Base-by-base conservation (phyloP, 2,329 filamentous ascomycete genomes). In the Penicillium sclerotiorum region DNA sequence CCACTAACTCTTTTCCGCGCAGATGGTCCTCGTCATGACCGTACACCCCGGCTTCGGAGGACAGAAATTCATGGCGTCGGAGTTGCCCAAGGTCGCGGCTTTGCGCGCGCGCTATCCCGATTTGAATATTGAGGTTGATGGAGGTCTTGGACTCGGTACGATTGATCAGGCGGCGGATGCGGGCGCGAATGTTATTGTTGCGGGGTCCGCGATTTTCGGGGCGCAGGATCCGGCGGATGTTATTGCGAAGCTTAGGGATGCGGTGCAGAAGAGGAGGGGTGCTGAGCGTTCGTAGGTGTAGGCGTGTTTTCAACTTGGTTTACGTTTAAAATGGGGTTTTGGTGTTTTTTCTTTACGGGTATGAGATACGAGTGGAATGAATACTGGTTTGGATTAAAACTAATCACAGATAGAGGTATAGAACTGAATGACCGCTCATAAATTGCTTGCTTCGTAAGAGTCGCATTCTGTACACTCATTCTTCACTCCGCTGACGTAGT, bases 21-120 rank as follows among this genome's bases (percentile, higher is more conserved):
- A 96, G 93, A 99, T 99, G 94, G 91, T 96, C 30, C 85, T 99
- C 15, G 83, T 99, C 53, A 99, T 99, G 94, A 99, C 94, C 1
- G 94, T 99, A 36, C 84, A 99, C 74, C 94, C 94, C 37, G 94
- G 94, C 38, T 99, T 99, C 68, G 94, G 94, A 56, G 94, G 94
- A 6, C 94, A 99, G 70, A 96, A 96, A 68, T 99, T 99, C 80
- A 97, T 97, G 91, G 86, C 90, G 11, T 90, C 89, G 6, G 90
- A 96, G 76, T 83, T 99, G 60, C 91, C 93, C 67, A 99, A 99
- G 77, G 94, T 99, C 20, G 76, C 87, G 59, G 90, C 87, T 32
- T 79, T 99, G 61, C 85, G 94, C 52, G 77, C 86, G 67, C 85
- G 83, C 65, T 99, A 97, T 70, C 93, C 94, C 2, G 82, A 96